Base-by-base conservation (phyloP, 1,139 yeast genomes). In the Geotrichum phurueaensis region DNA sequence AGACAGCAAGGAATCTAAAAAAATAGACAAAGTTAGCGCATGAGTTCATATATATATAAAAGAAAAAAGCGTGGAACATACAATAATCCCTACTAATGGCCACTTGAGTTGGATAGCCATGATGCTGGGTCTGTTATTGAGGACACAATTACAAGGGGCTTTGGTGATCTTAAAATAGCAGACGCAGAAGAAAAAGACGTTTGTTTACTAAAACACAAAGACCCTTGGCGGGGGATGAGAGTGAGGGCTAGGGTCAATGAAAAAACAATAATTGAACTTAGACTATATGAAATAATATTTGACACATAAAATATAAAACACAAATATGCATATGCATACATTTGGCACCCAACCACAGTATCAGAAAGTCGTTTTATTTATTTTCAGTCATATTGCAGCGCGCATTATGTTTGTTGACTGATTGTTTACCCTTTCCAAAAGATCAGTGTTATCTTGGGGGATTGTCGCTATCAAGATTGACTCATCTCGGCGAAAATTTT, bases 1-100 rank as follows among this genome's bases (percentile, higher is more conserved):
- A 91, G 68, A 1, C 78, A 60, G 47, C 81, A 74, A 1, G 98
- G 98, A 27, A 92, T 84, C 81, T 84, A 51, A 29, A 39, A 27
- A 18, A 27, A 45, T 33, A 18, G 23, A 52, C 18, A 20, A 29
- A 5, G 29, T 47, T 15, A 27, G 39, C 5, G 43, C n/a, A 18
- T 2, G 6, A 1, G 6, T 1, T 18, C 1, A n/a, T 27, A 5
- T 20, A 18, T 18, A 13, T 10, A 4, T 1, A 33, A 20, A 25
- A 10, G 7, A 27, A 23, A 33, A 48, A 54, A n/a, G 52, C 25
- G 49, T 20, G 10, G 13, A 18, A 51, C 69, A 27, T 63, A 68
- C 69, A 15, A 69, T 59, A 13, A 70, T 65, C 7, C 73, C 73
- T 20, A 70, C 52, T 7, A 71, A 50, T 7, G 73, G 73, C 73